Base-by-base conservation (phyloP, 2,329 filamentous ascomycete species). In the Venturia aucupariae region DNA sequence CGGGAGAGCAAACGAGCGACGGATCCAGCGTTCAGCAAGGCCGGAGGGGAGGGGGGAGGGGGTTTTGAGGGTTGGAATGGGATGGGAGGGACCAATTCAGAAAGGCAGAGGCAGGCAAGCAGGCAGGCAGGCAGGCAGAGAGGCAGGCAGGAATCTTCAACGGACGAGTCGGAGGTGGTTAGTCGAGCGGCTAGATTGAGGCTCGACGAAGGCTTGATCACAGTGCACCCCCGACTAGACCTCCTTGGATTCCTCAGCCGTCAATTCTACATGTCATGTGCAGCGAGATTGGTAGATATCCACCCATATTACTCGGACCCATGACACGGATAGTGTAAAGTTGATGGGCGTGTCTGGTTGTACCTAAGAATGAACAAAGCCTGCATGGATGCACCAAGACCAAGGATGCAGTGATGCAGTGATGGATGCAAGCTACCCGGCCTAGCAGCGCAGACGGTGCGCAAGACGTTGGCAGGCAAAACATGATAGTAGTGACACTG, bases 1-100 rank as follows among this genome's bases (percentile, higher is more conserved):
- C 46, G 22, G 30, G 24, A 57, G 51, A 57, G 51, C 27, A 57
- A 57, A 57, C 51, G 51, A 57, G 51, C 51, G 51, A 57, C 51
- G 13, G 46, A 17, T 51, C 7, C 46, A 51, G 46, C 22, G 27
- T 22, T 4, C 5, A 24, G 8, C 46, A 24, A 51, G 22, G 46
- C 22, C 46, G 4, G n/a, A n/a, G n/a, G n/a, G 46, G 24, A 5
- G 46, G 11, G 27, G 44, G 19, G 44, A 19, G 44, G 44, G 44
- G 11, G 15, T 24, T 22, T 27, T 48, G 46, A 22, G 22, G 46
- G 22, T 15, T 51, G 46, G 22, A 13, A 27, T 51, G 46, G 24
- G 46, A 27, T 15, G 46, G 46, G 46, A 17, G 24, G 10, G 42
- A 46, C 2, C 46, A 51, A 22, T 15, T 1, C 46, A 51, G 8